A percentile compares a stretch with the other conserved stretches of the same genome.
Evolutionary conservation across 805 yeast species (phyloP).

Genomic region (Yamadazyma tumulicola): DNA sequence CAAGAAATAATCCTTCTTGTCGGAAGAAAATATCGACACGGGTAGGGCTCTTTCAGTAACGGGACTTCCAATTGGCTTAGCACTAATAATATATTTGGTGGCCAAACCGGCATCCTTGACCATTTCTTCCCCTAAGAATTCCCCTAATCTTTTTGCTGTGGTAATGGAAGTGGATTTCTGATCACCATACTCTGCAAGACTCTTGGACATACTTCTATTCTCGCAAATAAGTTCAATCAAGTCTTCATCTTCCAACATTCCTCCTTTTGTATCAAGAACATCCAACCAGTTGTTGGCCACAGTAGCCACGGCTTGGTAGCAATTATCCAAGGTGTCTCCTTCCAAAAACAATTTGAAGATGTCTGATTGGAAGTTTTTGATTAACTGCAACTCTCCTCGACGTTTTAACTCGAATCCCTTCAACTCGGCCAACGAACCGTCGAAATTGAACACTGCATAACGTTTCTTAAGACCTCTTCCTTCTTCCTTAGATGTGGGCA

Average conservation of each 20-base stretch:
- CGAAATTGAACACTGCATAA: conserved; percentile 94
- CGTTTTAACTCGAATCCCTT: conserved; percentile 96
- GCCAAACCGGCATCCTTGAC: conserved; percentile 95
- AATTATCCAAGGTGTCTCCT: conserved; percentile 71
- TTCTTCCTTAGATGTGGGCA: conserved; percentile 96
- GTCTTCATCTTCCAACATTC: conserved; percentile 88
- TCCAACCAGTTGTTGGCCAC: conserved; percentile 97
- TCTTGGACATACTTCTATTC: conserved; percentile 91
- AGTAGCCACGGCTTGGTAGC: conserved; percentile 84
- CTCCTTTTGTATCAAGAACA: conserved; percentile 83
- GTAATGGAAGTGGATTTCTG: conserved; percentile 96
- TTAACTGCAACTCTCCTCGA: conserved; percentile 91
- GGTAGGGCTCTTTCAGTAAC: conserved; percentile 97
- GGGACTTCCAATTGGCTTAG: conserved; percentile 78
- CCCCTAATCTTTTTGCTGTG: conserved; percentile 90
- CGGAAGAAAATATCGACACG: conserved; percentile 91
- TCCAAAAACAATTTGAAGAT: conserved; percentile 87
- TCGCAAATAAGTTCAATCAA: conserved; percentile 93
- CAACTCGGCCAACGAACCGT: conserved; percentile 90
- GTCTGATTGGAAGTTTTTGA: conserved; percentile 93
- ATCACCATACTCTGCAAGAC: conserved; percentile 80
- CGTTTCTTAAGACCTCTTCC: conserved; percentile 95
- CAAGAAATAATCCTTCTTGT: conserved; percentile 70
- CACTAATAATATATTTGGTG: conserved; percentile 87
- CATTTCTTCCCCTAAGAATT: conserved; percentile 93